Base-by-base conservation (phyloP, 345 rosid genomes). In the Lepidium africanum region DNA sequence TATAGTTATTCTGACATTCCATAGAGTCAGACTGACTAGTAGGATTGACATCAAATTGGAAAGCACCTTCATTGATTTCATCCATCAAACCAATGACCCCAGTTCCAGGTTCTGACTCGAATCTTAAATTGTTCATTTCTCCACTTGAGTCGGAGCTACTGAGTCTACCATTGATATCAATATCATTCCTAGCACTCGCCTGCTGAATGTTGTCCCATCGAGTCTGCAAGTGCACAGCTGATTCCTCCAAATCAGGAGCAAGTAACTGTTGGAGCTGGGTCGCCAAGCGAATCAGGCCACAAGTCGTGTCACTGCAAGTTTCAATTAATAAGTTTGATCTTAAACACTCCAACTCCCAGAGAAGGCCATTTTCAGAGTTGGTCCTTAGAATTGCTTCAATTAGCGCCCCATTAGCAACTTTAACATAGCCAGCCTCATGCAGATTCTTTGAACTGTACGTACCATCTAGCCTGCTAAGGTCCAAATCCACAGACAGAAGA, bases 241-340 rank as follows among this genome's bases (percentile, higher is more conserved):
- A 83, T 79, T 89, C 95, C 85, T 94, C 99, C 76, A 86, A 53
- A 65, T 89, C 92, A 69, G 99, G 99, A 58, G 95, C 97, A 81
- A 87, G 75, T 54, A 94, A 72, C 79, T 81, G 86, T 73, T 89
- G 97, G 53, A 94, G 84, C 77, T 89, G 99, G 23, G 86, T 65
- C 59, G 79, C 88, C 86, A 94, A 82, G 48, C 75, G 76, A 60
- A 85, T 87, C 81, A 94, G 78, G 71, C 85, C 97, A 66, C 69
- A 71, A 17, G 96, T 94, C 30, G 92, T 89, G 70, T 94, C 97
- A 74, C 83, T 82, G 82, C 99, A 91, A 75, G 97, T 87, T 72
- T 84, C 93, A 70, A 94, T 59, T 42, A 64, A 53, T 30, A 91
- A 76, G 48, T 81, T 90, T 67, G 87, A 85, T 61, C 87, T 84